Evolutionary conservation across 192 early-diverging fungal species (phyloP), one percentile per base, ranked within the genome.

Genomic region (Backusella psychrophila): DNA sequence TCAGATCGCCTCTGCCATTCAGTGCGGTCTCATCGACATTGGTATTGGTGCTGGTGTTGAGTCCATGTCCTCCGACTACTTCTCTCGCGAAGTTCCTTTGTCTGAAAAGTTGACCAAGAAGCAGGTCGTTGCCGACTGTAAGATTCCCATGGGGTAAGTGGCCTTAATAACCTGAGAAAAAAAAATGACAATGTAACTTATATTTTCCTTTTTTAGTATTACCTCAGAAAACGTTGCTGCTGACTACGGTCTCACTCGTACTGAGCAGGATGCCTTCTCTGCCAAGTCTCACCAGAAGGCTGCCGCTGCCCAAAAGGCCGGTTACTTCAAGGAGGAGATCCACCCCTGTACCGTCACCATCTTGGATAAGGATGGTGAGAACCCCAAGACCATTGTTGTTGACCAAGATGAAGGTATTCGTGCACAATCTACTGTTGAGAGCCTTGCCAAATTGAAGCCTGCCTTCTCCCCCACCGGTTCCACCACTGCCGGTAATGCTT

Each of bases 11-110:
- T 86, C 92, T 74, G 91, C 92, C 53, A 98, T 98, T 87, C 91
- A 92, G 82, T 83, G 91, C n/a, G 96, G 96, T 59, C 86, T 90
- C 86, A 96, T 97, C 75, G 94, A 95, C 76, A 86, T 95, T 75
- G 96, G 96, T 75, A 95, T 98, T 79, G 96, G 96, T 53, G 95
- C 95, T 53, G 96, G 95, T 82, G 95, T 98, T n/a, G 96, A 96
- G 81, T 94, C 92, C 83, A 97, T 97, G 96, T 89, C 91, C 78
- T 85, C 92, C 80, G 90, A 96, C 86, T 96, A 98, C 77, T 93
- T 91, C 31, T 75, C 94, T 33, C 85, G 86, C 52, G 91, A 96
- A 88, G 91, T 95, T 38, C 81, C 89, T 49, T 83, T 89, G 36
- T 93, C 91, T 72, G 92, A 95, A 67, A 89, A 90, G 53, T 90